Evolutionary conservation across 2,329 filamentous ascomycete species (phyloP).

Genomic region (Xylaria sp.): DNA sequence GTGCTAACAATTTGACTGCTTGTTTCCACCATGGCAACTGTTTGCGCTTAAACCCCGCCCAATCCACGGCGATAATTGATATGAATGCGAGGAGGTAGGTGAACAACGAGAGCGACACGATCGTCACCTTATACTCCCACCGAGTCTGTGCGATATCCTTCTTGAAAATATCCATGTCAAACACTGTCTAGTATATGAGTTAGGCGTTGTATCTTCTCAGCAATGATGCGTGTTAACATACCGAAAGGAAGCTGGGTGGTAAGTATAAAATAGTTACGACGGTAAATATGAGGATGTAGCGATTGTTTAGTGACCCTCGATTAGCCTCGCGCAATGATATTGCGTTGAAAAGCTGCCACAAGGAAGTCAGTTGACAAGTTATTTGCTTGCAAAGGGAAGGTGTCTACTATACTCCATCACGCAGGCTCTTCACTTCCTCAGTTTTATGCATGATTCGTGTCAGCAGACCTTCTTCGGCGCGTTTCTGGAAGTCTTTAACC

Average conservation of each 20-base stretch:
- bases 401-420: not conserved
- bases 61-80: not conserved
- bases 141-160: not conserved
- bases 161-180: conserved; percentile 1
- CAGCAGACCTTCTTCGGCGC: not conserved
- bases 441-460: not conserved
- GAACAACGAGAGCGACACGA: conserved; percentile 1
- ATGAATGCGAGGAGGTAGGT: not conserved
- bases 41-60: too few relatives aligned
- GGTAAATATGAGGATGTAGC: conserved; percentile 10
- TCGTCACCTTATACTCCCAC: conserved; percentile 4
- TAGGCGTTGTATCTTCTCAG: not conserved
- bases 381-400: too few relatives aligned
- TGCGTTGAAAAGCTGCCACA: conserved; percentile 13
- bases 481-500: not conserved
- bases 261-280: conserved; percentile 8
- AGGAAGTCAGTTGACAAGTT: too few relatives aligned
- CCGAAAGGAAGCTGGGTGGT: conserved; percentile 1
- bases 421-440: conserved; percentile 11
- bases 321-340: not conserved
- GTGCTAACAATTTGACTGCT: too few relatives aligned
- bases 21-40: too few relatives aligned
- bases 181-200: not conserved
- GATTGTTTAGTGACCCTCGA: not conserved
- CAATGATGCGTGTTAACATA: not conserved